These are phyloP conservation scores for Aristolochia contorta DNA, from an alignment of 164 flowering plant genomes.

Conservation along the genomic window DNA sequence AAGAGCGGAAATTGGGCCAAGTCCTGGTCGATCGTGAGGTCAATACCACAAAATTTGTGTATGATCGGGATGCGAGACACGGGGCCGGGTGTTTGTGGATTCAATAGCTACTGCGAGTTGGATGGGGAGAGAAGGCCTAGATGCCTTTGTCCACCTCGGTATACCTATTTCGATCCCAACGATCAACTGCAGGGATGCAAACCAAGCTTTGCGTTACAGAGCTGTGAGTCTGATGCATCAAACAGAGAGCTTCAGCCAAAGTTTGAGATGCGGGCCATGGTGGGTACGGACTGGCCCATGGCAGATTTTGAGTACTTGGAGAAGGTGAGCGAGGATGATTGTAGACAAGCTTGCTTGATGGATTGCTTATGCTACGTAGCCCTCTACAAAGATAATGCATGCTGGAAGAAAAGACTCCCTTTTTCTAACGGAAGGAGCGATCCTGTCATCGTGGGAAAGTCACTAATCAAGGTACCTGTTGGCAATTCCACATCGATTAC, in stretches of 20 bases:
- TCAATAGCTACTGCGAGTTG: constrained; percentile 26
- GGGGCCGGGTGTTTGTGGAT: constrained; percentile 25
- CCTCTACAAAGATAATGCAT: constrained; percentile 13
- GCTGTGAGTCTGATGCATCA: constrained; percentile 11
- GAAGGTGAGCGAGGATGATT: constrained; percentile 15
- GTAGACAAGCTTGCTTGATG: constrained; percentile 30
- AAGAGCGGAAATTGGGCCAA: neutral
- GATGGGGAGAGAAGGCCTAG: constrained; percentile 11
- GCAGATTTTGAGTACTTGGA: constrained; percentile 19
- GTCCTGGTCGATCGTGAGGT: constrained; percentile 3
- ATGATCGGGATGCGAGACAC: too few relatives aligned
- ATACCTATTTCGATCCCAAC: constrained; percentile 26
- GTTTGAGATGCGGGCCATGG: constrained; percentile 4
- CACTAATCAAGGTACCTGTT: constrained; percentile 26
- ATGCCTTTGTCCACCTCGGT: constrained; percentile 31
- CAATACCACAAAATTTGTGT: constrained; percentile 4
- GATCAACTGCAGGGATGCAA: constrained; percentile 32
- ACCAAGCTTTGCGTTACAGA: constrained; percentile 19
- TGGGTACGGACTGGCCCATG: constrained; percentile 31
- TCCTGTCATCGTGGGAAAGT: constrained; percentile 4
- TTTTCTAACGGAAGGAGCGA: constrained; percentile 27
- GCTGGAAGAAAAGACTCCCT: constrained; percentile 45
- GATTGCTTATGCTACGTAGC: constrained; percentile 52
- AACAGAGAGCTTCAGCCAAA: neutral
- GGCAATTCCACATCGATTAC: neutral